Percentiles rank a stretch among this genome's conserved stretches.
phyloP scores from a whole-genome alignment of 2,329 filamentous ascomycete genomes.

The Escovopsis sp. region DNA sequence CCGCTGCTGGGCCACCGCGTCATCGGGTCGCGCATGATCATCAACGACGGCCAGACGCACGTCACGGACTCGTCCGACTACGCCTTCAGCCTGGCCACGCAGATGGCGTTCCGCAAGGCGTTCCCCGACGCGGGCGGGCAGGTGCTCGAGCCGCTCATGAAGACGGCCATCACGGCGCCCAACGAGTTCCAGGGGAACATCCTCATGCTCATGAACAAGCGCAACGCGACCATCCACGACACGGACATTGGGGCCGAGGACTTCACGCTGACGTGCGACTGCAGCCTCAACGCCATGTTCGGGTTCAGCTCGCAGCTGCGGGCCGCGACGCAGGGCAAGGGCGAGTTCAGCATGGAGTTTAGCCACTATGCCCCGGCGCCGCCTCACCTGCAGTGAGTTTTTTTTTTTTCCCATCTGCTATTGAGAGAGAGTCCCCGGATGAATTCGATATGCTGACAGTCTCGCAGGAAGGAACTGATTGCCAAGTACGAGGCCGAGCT shows the following conservation, averaged over 20 bases:
- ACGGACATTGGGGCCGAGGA: conserved; percentile 90
- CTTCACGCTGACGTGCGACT: conserved; percentile 84
- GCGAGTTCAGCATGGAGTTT: conserved; percentile 98
- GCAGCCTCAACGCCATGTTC: conserved; percentile 93
- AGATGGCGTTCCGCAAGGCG: conserved; percentile 91
- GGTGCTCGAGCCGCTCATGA: conserved; percentile 93
- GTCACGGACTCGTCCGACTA: conserved; percentile 96
- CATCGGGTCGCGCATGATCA: conserved; percentile 75
- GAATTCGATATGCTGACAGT: conserved; percentile 3
- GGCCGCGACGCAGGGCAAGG: conserved; percentile 93
- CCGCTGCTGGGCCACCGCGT: conserved; percentile 88
- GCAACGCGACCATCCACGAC: conserved; percentile 86
- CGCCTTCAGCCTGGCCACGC: conserved; percentile 86
- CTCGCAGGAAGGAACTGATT: conserved; percentile 39
- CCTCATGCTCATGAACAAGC: conserved; percentile 90
- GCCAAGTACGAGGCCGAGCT: conserved; percentile 46
- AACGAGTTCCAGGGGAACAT: conserved; percentile 97
- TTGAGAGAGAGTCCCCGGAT: background rate
- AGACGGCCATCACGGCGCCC: conserved; percentile 89
- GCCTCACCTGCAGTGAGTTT: conserved; percentile 63
- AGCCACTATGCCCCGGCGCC: conserved; percentile 86
- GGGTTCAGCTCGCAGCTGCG: conserved; percentile 85
- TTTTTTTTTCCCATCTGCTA: no score
- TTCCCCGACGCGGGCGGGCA: conserved; percentile 70
- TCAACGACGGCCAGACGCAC: conserved; percentile 94